phyloP scores from a whole-genome alignment of 805 yeast genomes.

The Lipomyces chichibuensis region DNA sequence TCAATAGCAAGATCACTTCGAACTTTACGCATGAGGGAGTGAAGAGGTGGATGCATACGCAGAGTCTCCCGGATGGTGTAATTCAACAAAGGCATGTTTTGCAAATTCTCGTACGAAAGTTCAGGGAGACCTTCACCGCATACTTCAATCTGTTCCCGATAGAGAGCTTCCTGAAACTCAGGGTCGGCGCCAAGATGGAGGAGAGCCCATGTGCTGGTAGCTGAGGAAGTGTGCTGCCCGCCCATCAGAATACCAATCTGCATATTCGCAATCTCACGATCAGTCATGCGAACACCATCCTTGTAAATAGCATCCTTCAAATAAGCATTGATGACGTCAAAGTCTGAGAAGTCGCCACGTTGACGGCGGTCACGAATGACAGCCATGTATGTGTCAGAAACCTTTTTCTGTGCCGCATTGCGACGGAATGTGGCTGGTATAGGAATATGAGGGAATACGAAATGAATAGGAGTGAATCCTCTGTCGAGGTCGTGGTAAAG shows the following conservation, averaged over 20 bases:
- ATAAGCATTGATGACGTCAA: slow-evolving; percentile 88
- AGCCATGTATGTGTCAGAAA: slow-evolving; percentile 77
- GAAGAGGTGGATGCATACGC: slow-evolving; percentile 95
- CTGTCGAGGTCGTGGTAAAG: slow-evolving; percentile 90
- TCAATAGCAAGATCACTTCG: slow-evolving; percentile 77
- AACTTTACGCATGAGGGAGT: slow-evolving; percentile 93
- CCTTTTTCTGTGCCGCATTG: slow-evolving; percentile 83
- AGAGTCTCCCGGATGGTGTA: slow-evolving; percentile 89
- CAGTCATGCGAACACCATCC: slow-evolving; percentile 94
- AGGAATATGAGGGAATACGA: slow-evolving; percentile 93
- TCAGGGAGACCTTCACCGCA: slow-evolving; percentile 52
- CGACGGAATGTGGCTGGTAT: slow-evolving; percentile 81
- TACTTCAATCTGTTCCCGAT: slow-evolving; percentile 69
- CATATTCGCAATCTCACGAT: slow-evolving; percentile 89
- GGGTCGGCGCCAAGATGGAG: slow-evolving; percentile 88
- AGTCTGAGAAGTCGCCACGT: slow-evolving; percentile 68
- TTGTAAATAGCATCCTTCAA: slow-evolving; percentile 83
- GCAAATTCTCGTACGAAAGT: slow-evolving; percentile 79
- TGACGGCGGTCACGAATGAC: slow-evolving; percentile 74
- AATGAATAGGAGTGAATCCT: slow-evolving; percentile 95
- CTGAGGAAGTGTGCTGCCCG: slow-evolving; percentile 97
- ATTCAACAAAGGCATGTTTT: slow-evolving; percentile 77
- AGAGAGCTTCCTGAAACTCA: slow-evolving; percentile 79
- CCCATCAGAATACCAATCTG: slow-evolving; percentile 97
- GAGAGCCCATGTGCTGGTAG: slow-evolving; percentile 94